A percentile compares a stretch with the other conserved stretches of the same genome.
phyloP scores from a whole-genome alignment of 2,329 filamentous ascomycete genomes.

The Botrytis cinerea region DNA sequence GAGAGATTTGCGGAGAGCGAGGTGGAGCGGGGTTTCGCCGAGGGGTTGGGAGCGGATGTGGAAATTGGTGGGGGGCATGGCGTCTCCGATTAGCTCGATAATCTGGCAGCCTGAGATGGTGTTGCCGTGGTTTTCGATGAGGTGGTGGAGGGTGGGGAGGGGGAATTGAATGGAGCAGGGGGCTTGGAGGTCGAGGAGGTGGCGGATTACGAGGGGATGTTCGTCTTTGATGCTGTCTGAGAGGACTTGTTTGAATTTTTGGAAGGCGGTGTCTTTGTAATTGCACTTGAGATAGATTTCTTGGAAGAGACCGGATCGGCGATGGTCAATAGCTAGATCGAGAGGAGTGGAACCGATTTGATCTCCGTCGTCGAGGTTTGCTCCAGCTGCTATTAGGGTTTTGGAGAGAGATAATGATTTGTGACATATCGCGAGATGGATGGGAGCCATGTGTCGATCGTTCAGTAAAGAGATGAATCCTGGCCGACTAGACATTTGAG shows the following conservation, averaged over 20 bases:
- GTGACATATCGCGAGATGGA: slow-evolving; percentile 6
- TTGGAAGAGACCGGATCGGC: background rate
- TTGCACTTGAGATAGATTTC: background rate
- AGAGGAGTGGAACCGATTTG: background rate
- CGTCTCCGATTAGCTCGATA: background rate
- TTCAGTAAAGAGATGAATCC: slow-evolving; percentile 5
- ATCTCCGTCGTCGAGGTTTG: slow-evolving; percentile 2
- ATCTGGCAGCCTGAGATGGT: background rate
- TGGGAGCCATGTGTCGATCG: background rate
- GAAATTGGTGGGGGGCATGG: background rate
- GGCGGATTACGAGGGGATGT: background rate
- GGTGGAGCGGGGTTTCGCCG: slow-evolving; percentile 14
- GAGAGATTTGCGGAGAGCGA: background rate
- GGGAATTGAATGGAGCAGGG: background rate
- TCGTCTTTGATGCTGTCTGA: slow-evolving; percentile 1
- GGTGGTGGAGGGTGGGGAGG: slow-evolving; percentile 14
- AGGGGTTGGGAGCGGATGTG: background rate
- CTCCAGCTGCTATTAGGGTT: slow-evolving; percentile 2
- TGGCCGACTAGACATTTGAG: slow-evolving; percentile 8
- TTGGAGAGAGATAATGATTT: background rate
- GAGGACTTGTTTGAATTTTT: slow-evolving; percentile 3
- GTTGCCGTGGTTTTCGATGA: slow-evolving; percentile 7
- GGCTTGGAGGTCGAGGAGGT: background rate
- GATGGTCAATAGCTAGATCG: background rate
- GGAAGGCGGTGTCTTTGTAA: background rate